These are phyloP conservation scores for Erodium maritimum DNA, from an alignment of 345 rosid genomes.

Conservation along the genomic window DNA sequence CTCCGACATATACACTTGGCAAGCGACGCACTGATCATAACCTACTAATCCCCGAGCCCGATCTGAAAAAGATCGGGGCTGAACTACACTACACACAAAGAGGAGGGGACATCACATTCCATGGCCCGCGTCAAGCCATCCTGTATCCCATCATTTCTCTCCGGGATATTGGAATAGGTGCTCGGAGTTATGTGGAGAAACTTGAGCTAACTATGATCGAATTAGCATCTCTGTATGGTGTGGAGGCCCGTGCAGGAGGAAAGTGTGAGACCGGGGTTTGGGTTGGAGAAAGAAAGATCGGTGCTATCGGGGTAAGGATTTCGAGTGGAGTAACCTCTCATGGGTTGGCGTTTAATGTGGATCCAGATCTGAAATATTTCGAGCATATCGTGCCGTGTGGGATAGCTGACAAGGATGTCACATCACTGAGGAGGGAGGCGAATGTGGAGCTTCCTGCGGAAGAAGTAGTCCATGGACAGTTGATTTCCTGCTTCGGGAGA, in stretches of 20 bases:
- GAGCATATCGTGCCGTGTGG: conserved; percentile 91
- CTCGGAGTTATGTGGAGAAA: conserved; percentile 66
- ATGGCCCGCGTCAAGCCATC: conserved; percentile 78
- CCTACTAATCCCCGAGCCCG: conserved; percentile 48
- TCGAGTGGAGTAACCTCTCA: conserved; percentile 72
- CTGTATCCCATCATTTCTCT: conserved; percentile 71
- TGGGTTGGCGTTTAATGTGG: conserved; percentile 74
- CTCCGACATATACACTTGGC: conserved; percentile 77
- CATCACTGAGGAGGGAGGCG: conserved; percentile 68
- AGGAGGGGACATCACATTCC: conserved; percentile 89
- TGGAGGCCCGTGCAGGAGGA: conserved; percentile 52
- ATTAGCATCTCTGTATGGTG: conserved; percentile 53
- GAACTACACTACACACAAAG: conserved; percentile 81
- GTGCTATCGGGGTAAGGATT: conserved; percentile 82
- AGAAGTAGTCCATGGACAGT: conserved; percentile 58
- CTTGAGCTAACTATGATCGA: conserved; percentile 70
- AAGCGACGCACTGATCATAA: conserved; percentile 71
- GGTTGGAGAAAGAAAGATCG: conserved; percentile 83
- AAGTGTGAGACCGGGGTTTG: conserved; percentile 80
- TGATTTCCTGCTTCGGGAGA: conserved; percentile 62
- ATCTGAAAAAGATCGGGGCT: conserved; percentile 60
- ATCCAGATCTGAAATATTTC: conserved; percentile 74
- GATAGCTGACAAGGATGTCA: conserved; percentile 72
- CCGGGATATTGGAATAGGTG: conserved; percentile 59
- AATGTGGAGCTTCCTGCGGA: conserved; percentile 47